These are phyloP conservation scores for Plasmodium fragile DNA, from an alignment of 169 alveolate species.

Conservation along the genomic window DNA sequence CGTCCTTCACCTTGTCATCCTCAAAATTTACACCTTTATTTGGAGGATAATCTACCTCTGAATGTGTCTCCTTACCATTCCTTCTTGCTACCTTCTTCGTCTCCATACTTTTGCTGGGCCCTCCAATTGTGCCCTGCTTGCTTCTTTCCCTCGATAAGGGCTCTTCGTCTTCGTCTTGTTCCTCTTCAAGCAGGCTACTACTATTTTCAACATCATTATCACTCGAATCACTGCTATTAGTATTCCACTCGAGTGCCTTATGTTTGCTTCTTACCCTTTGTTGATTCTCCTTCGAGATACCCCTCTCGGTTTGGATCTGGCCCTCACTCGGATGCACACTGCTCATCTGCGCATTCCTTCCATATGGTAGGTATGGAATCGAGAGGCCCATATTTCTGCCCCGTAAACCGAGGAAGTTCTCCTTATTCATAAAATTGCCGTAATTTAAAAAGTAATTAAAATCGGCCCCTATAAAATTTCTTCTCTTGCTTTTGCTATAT, in stretches of 20 bases:
- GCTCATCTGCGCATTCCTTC: background rate
- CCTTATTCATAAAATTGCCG: constrained; percentile 32
- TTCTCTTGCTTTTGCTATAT: constrained; percentile 63
- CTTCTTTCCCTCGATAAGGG: background rate
- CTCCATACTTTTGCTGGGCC: background rate
- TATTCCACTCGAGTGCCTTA: background rate
- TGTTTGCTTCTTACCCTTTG: background rate
- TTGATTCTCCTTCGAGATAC: background rate
- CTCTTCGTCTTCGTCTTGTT: background rate
- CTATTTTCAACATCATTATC: background rate
- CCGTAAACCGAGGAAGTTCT: background rate
- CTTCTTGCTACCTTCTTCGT: background rate
- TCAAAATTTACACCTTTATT: background rate
- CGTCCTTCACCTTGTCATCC: background rate
- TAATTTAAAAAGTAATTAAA: constrained; percentile 36
- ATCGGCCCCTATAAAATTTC: constrained; percentile 30
- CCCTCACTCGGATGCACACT: background rate
- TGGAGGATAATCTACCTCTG: background rate
- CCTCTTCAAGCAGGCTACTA: background rate
- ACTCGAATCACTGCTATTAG: background rate
- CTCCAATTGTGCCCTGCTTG: background rate
- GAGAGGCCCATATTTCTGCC: background rate
- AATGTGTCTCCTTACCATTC: background rate
- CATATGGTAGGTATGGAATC: background rate
- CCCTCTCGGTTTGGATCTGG: background rate